Base-by-base conservation (phyloP, 1,284 basidiomycete species). In the Ustilago vetiveriae region DNA sequence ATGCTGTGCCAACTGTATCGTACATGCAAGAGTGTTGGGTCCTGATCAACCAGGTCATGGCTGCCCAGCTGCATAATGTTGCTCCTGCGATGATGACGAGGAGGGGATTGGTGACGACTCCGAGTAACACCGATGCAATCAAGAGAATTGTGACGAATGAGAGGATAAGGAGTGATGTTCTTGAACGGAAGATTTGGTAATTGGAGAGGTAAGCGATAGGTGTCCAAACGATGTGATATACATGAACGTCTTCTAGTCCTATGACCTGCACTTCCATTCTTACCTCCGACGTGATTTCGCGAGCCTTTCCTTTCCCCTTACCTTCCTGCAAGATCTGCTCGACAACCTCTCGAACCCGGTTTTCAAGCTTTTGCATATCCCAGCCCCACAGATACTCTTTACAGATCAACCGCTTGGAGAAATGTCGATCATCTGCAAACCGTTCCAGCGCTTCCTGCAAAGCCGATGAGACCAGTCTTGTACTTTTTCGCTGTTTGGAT, bases 21-120 rank as follows among this genome's bases (percentile, higher is more conserved):
- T 69, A 55, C 2, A 63, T 53, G 26, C 59, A 63, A 5, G n/a
- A 23, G 4, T 19, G 7, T 3, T 36, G 42, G 7, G 58, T 63
- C 9, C 39, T 23, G 3, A 63, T 30, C 5, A 68, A 29, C 23
- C 41, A 46, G 43, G 40, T 62, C 36, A 57, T 26, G 17, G 36
- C 22, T 10, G 24, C 30, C 58, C 58, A 57, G 0, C 22, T 24
- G 2, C 14, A 92, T 76, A 98, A 96, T 85, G 95, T 95, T 84
- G 94, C 92, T 69, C 92, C 96, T 83, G 92, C 93, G 90, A 82
- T 83, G 84, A 85, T 42, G 35, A 74, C 60, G 64, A 70, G 55
- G 52, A 94, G 92, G 92, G 85, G 94, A 86, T 74, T 94, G 76
- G 94, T 95, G 13, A 66, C 17, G 16, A 44, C 9, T 4, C 51